Base-by-base conservation (phyloP, 257 asterid genomes). In the Solanum appendiculatum region DNA sequence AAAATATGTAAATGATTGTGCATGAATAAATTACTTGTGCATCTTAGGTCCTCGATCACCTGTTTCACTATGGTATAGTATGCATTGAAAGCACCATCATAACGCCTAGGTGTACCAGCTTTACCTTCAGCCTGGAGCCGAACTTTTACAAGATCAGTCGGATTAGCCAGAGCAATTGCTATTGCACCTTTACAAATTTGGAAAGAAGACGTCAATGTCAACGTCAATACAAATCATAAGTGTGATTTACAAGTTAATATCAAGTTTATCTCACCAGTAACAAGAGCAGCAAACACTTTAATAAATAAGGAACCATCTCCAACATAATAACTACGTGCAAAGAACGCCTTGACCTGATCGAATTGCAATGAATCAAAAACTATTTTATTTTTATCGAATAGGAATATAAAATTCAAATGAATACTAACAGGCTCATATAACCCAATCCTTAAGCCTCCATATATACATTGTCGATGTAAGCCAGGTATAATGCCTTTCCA, bases 111-210 rank as follows among this genome's bases (percentile, higher is more conserved):
- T 46, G 83, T 93, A 89, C 98, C 98, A 87, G 91, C 86, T 92
- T 94, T 96, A 39, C 98, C 97, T 91, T 96, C 99, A 81, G 98
- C 95, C 91, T 96, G 99, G 89, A 96, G 99, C 83, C 99, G 95
- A 91, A 95, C 94, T 92, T 96, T 95, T 86, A 96, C 99, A 60
- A 96, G 98, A 93, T 96, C 99, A 69, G 99, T 96, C 48, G 99
- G 99, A 94, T 95, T 96, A 80, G 99, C 99, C 90, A 96, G 97
- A n/a, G 88, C 75, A 88, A 96, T 96, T 87, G 98, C 99, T 86
- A 96, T 90, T 88, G 99, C 98, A 93, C 99, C 99, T 96, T 81
- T 48, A 40, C 78, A 89, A 82, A 58, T 54, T 54, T 54, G 66
- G 87, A 90, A 74, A 90, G 36, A 87, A 46, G 72, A 87, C 10